Conservation (phyloP, 768 basidiomycete genomes). For the Trametes meyenii region DNA sequence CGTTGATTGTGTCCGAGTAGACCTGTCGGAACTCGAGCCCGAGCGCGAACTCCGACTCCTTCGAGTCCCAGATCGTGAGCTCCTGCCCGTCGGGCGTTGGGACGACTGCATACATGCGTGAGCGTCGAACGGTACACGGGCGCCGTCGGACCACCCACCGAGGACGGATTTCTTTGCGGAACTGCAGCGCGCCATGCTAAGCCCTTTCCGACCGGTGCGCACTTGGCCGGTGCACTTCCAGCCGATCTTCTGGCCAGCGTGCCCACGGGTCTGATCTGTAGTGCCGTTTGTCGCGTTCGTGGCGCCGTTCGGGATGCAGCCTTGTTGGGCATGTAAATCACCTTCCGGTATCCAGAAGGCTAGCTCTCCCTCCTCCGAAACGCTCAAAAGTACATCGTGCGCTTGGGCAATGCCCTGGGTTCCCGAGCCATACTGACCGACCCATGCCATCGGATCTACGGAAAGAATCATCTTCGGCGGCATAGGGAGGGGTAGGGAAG, state of each 20-base stretch:
- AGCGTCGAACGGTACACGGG: background rate
- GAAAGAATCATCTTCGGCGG: conserved; percentile 58
- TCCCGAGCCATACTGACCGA: conserved; percentile 31
- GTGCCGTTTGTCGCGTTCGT: background rate
- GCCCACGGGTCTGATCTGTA: background rate
- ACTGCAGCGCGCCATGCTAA: conserved; percentile 81
- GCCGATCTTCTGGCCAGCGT: background rate
- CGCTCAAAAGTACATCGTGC: conserved; percentile 78
- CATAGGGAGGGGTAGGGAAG: conserved; percentile 53
- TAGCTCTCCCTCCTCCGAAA: conserved; percentile 77
- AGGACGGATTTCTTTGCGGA: conserved; percentile 91
- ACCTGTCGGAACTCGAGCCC: conserved; percentile 77
- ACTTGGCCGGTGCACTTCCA: conserved; percentile 80
- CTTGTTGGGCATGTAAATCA: background rate
- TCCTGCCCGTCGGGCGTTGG: conserved; percentile 65
- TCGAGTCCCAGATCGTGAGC: conserved; percentile 95
- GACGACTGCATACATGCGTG: conserved; percentile 51
- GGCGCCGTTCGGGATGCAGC: background rate
- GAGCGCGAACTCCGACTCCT: conserved; percentile 89
- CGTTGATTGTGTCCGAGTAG: conserved; percentile 67
- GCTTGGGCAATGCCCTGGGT: conserved; percentile 27
- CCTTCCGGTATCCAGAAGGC: conserved; percentile 80
- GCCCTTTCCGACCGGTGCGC: conserved; percentile 64
- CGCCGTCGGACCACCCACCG: conserved; percentile 51
- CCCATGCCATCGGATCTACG: conserved; percentile 91